Base-by-base conservation (phyloP, 225 moss, liverwort and hornwort genomes). In the Antitrichia curtipendula region DNA sequence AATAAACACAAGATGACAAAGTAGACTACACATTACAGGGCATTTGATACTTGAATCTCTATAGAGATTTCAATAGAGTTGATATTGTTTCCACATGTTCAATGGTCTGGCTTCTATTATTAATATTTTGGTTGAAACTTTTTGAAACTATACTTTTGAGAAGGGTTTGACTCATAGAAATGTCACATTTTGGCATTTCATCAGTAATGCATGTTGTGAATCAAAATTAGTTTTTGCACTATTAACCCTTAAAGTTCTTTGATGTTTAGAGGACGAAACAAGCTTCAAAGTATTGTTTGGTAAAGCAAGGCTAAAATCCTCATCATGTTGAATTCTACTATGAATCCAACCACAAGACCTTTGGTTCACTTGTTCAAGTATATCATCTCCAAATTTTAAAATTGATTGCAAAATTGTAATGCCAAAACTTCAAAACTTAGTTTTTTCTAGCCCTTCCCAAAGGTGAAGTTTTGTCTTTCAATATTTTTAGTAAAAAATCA, bases 401-500 rank as follows among this genome's bases (percentile, higher is more conserved):
- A 40, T 1, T 69, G 2, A 40, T 24, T 40, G 2, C 14, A 69
- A 69, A 14, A 14, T 40, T 8, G 22, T 7, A 25, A 40, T 69
- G 25, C 14, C 14, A 5, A 69, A 40, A 40, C 4, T 69, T 40
- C 40, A 24, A 5, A 69, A 24, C 24, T 1, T 24, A 40, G 0
- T 8, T 24, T 38, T 40, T 23, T 23, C 23, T 68, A 38, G 1
- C 0, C 7, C 3, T 18, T 34, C 4, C 1, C 1, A 23, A 5
- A 22, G 2, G 13, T 8, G 4, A 23, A 13, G 2, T 69, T 69
- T 40, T 38, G 13, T 69, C 23, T 23, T 40, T 40, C 4, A 23
- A 40, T 40, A 2, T 13, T 69, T 7, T 66, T 5, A 5, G 22
- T 38, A 40, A 24, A 45, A 64, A 40, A 40, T 8, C 3, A 40